phyloP scores from a whole-genome alignment of 257 asterid species.

The Lycium barbarum region DNA sequence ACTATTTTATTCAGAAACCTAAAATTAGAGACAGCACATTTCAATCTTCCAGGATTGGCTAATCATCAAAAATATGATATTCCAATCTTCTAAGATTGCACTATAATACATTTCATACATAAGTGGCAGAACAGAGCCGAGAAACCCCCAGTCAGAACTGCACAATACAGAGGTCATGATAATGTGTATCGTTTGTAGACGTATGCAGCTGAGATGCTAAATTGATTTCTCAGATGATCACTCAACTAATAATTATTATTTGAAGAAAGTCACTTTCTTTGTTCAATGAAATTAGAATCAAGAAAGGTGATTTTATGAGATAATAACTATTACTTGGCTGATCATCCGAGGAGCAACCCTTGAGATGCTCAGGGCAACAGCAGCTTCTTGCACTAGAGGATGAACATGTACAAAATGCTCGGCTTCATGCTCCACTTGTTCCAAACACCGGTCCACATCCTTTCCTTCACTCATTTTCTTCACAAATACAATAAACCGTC shows the following conservation, averaged over 20 bases:
- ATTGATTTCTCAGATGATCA: too few species aligned
- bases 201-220: neutral
- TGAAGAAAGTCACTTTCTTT: too few species aligned
- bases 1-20: too few species aligned
- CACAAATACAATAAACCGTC: conserved; percentile 78
- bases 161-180: too few species aligned
- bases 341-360: too few species aligned
- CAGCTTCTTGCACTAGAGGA: conserved; percentile 90
- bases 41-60: neutral
- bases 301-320: too few species aligned
- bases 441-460: conserved; percentile 59
- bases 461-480: conserved; percentile 95
- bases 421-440: conserved; percentile 85
- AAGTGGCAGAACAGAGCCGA: neutral
- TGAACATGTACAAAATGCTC: conserved; percentile 82
- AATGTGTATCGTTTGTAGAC: neutral
- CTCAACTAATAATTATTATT: too few species aligned
- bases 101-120: neutral
- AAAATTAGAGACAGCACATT: too few species aligned
- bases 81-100: neutral
- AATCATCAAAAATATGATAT: neutral
- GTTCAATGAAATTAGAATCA: too few species aligned
- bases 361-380: conserved; percentile 56
- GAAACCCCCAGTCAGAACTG: too few species aligned
- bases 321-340: too few species aligned